A percentile compares a stretch with the other conserved stretches of the same genome.
phyloP scores from a whole-genome alignment of 192 early-diverging fungal species.

The Linnemannia exigua region DNA sequence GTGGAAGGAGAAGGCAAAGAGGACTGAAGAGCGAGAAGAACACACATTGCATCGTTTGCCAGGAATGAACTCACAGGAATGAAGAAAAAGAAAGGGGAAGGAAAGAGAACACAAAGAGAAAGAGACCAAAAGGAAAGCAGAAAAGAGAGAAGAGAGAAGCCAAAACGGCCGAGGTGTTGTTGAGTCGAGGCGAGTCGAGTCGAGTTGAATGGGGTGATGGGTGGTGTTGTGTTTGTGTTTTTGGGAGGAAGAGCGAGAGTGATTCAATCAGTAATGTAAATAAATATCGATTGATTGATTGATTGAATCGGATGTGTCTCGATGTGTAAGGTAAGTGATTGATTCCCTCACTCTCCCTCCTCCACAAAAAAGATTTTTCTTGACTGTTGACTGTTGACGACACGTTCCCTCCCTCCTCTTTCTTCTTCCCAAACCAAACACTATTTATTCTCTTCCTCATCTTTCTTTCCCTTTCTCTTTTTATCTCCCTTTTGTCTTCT shows the following conservation, averaged over 20 bases:
- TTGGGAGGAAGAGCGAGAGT: no score
- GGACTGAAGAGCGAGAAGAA: background rate
- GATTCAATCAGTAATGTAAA: background rate
- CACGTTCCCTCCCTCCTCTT: slow-evolving; percentile 12
- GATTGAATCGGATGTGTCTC: background rate
- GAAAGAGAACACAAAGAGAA: slow-evolving; percentile 1
- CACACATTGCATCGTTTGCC: no score
- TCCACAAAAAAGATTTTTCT: slow-evolving; percentile 15
- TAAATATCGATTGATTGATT: background rate
- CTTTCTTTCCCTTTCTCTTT: background rate
- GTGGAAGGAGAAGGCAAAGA: background rate
- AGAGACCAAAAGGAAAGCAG: slow-evolving; percentile 2
- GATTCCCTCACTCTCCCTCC: no score
- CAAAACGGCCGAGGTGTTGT: background rate
- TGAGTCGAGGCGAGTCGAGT: no score
- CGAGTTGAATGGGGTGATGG: background rate
- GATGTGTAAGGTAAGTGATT: background rate
- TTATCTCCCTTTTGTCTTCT: background rate
- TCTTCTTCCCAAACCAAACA: background rate
- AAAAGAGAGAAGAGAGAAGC: background rate
- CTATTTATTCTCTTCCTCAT: background rate
- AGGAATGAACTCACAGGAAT: no score
- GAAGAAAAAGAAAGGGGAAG: background rate
- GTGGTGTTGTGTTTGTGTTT: no score
- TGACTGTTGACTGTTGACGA: slow-evolving; percentile 12